Evolutionary conservation across 2,329 filamentous ascomycete species (phyloP).

Genomic region (Exophiala aquamarina): DNA sequence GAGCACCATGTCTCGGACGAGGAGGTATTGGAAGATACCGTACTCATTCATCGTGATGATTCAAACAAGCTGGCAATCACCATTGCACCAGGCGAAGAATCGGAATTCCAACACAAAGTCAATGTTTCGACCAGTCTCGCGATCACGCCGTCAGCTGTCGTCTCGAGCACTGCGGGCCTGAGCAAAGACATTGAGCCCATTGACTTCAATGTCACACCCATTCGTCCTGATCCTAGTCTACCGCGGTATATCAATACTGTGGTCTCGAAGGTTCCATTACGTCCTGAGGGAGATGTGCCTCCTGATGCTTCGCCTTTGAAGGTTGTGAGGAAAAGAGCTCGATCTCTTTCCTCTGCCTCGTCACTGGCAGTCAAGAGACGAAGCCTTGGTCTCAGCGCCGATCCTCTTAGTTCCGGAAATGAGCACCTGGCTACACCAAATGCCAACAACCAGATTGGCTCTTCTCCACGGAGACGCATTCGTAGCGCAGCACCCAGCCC

Average conservation of each 20-base stretch:
- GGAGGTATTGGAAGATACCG: too few relatives aligned
- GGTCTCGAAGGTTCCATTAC: slow-evolving; percentile 70
- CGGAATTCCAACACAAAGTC: background rate
- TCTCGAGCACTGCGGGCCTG: background rate
- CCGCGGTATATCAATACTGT: slow-evolving; percentile 67
- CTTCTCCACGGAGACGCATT: slow-evolving; percentile 21
- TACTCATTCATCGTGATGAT: too few relatives aligned
- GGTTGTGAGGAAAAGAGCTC: slow-evolving; percentile 48
- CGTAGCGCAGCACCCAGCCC: slow-evolving; percentile 25
- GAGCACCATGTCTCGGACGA: too few relatives aligned
- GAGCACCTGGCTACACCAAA: slow-evolving; percentile 10
- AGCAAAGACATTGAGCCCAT: slow-evolving; percentile 13
- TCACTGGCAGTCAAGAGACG: slow-evolving; percentile 26
- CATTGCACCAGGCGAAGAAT: background rate
- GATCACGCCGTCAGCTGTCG: slow-evolving; percentile 2
- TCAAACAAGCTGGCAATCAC: slow-evolving; percentile 7
- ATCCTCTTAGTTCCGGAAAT: background rate
- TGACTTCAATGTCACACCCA: slow-evolving; percentile 50
- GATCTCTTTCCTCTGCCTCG: slow-evolving; percentile 50
- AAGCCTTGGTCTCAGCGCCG: slow-evolving; percentile 9
- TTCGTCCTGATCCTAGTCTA: slow-evolving; percentile 45
- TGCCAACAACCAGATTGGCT: background rate
- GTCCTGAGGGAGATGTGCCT: slow-evolving; percentile 56
- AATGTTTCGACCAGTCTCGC: slow-evolving; percentile 9
- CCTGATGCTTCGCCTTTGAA: slow-evolving; percentile 41